Evolutionary conservation across 2,329 filamentous ascomycete species (phyloP), one percentile per base, ranked within the genome.

Genomic region (Nothophoma quercina): DNA sequence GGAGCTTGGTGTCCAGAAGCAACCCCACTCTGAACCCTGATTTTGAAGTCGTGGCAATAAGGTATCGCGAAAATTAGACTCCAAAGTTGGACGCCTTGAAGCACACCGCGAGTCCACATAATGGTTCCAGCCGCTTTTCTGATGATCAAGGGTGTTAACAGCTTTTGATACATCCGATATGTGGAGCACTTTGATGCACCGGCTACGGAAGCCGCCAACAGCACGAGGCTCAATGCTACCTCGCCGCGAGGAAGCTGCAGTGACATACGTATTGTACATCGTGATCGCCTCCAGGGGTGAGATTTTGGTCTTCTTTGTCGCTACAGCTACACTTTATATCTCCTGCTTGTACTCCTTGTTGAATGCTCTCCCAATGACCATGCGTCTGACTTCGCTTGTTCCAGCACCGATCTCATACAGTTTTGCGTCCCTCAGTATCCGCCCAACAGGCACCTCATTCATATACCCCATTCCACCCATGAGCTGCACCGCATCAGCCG

Each of bases 381-480:
- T 96, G 60, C 93, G 83, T 61, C 95, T 83, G 42, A 99, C 88
- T 78, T 99, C 95, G 55, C 91, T 96, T 3, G 95, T 98, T 5
- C 95, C 95, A 5, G 95, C 95, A 1, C 95, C 95, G 71, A 99
- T 98, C 78, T 98, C 95, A 74, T 99, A 99, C 55, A 99, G 75
- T 71, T 89, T 89, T 4, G 86, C 86, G 76, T 89, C 86, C 68
- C 95, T 78, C 64, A 98, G 76, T 61, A 98, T 82, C 59, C 93
- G 82, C 18, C 93, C 96, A 0, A 91, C 93, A 0, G 91, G 88
- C 78, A 98, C 91, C 77, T 99, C 95, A 74, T 97, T 96, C 63
- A 96, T 86, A 70, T 98, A 98, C 3, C 93, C 93, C 85, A 93
- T 98, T 0, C 93, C 95, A 15, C 95, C 95, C 69, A 99, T 84